These are phyloP conservation scores for Actinomortierella wolfii DNA, from an alignment of 371 early-diverging fungal genomes.

Conservation along the genomic window DNA sequence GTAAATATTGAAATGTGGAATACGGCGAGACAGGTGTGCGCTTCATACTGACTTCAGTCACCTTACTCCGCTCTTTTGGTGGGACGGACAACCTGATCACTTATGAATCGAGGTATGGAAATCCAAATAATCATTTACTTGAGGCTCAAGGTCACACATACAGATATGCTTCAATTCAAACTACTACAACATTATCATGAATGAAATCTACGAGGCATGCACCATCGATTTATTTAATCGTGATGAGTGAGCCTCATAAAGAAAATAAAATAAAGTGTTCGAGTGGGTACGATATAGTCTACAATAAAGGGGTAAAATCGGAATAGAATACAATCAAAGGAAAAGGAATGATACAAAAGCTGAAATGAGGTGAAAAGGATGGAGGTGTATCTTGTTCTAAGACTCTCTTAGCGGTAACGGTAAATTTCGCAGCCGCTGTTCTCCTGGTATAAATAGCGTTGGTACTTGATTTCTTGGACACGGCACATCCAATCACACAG, in stretches of 20 bases:
- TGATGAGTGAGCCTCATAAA: neutral
- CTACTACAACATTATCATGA: too few relatives aligned
- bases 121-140: too few relatives aligned
- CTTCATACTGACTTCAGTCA: too few relatives aligned
- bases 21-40: too few relatives aligned
- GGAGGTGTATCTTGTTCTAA: neutral
- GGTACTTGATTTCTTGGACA: conserved; percentile 47
- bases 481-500: conserved; percentile 47
- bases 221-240: neutral
- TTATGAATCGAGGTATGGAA: too few relatives aligned
- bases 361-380: conserved; percentile 3
- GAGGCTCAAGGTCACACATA: too few relatives aligned
- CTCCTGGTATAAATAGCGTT: conserved; percentile 33
- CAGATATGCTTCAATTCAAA: too few relatives aligned
- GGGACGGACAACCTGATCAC: too few relatives aligned
- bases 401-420: conserved; percentile 26
- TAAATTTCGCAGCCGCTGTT: conserved; percentile 39
- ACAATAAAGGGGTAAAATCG: conserved; percentile 27
- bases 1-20: too few relatives aligned
- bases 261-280: conserved; percentile 37
- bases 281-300: conserved; percentile 9
- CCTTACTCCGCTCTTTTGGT: too few relatives aligned
- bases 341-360: conserved; percentile 4
- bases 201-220: too few relatives aligned
- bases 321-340: conserved; percentile 18